Base-by-base conservation (phyloP, 163 green algal genomes). In the Trebouxiophyceae sp. region DNA sequence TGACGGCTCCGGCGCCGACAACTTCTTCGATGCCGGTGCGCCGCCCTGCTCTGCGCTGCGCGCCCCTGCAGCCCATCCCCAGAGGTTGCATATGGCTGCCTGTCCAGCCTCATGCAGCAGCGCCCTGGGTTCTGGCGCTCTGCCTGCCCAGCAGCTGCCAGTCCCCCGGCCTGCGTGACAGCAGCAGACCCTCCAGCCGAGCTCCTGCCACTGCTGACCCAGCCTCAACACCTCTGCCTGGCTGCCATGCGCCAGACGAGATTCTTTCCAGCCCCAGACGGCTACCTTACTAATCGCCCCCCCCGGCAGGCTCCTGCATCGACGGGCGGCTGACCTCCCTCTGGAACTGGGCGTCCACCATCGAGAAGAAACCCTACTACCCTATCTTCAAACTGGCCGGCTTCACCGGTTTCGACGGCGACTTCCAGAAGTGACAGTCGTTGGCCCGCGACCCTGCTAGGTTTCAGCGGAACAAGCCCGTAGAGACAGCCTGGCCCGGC, bases 341-440 rank as follows among this genome's bases (percentile, higher is more conserved):
- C 19, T 98, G 91, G 92, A 96, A 97, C 78, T 97, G 91, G 90
- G 95, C 86, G 78, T 86, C 65, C 71, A 93, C 95, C 78, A 68
- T 97, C 28, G 89, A 95, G 75, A 95, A 93, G 74, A 92, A 93
- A 79, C 54, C 73, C 1, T 97, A 93, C 72, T 92, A 87, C 69
- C 73, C 69, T 7, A 45, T 98, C 20, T 97, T 97, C 82, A 87
- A 86, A 68, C 72, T 97, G 20, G 80, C 82, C 1, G 92, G 92
- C 4, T 97, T 96, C 69, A 63, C 64, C 0, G 75, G 80, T 30
- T 97, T 97, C 76, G 91, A 97, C 67, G 91, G 91, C 12, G 82
- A 95, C 45, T 92, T 91, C 62, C 78, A 85, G 70, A 63, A 65
- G 33, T 73, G 29, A 39, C 22, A 26, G 22, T 20, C 24, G 8